Evolutionary conservation across 139 green algal genomes (phyloP).

Genomic region (Penium margaritaceum): DNA sequence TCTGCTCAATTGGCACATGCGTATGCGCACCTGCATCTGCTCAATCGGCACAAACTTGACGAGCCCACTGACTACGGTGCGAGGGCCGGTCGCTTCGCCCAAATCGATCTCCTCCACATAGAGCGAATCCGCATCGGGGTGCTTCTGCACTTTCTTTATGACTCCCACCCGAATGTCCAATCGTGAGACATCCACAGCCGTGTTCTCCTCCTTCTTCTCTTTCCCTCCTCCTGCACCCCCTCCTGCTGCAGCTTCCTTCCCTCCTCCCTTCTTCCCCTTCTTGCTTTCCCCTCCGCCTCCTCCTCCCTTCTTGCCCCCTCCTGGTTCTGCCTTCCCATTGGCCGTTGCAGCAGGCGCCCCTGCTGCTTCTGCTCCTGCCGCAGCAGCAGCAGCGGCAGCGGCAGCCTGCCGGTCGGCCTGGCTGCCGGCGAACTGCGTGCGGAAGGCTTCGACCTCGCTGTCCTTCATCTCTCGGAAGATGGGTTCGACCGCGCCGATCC

Average conservation of each 20-base stretch:
- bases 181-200: slow-evolving; percentile 49
- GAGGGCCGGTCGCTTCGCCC: slow-evolving; percentile 60
- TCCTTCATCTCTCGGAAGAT: slow-evolving; percentile 53
- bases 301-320: neutral
- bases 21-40: slow-evolving; percentile 49
- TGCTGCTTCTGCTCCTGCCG: neutral
- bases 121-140: slow-evolving; percentile 76
- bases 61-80: slow-evolving; percentile 76
- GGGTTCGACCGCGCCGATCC: slow-evolving; percentile 54
- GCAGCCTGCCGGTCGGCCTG: slow-evolving; percentile 29
- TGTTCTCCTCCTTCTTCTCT: slow-evolving; percentile 12
- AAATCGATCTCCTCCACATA: slow-evolving; percentile 96
- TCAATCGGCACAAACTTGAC: slow-evolving; percentile 82
- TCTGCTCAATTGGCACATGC: too few relatives aligned
- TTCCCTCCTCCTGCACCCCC: neutral
- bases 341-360: neutral
- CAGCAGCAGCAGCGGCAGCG: neutral
- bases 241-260: slow-evolving; percentile 9
- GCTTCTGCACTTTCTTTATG: slow-evolving; percentile 64
- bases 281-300: slow-evolving; percentile 8
- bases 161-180: slow-evolving; percentile 76
- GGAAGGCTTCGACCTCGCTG: slow-evolving; percentile 30
- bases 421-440: slow-evolving; percentile 24
- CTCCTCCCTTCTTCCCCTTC: slow-evolving; percentile 11
- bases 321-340: neutral